phyloP scores from a whole-genome alignment of 192 early-diverging fungal genomes.

The Coemansia sp. region DNA sequence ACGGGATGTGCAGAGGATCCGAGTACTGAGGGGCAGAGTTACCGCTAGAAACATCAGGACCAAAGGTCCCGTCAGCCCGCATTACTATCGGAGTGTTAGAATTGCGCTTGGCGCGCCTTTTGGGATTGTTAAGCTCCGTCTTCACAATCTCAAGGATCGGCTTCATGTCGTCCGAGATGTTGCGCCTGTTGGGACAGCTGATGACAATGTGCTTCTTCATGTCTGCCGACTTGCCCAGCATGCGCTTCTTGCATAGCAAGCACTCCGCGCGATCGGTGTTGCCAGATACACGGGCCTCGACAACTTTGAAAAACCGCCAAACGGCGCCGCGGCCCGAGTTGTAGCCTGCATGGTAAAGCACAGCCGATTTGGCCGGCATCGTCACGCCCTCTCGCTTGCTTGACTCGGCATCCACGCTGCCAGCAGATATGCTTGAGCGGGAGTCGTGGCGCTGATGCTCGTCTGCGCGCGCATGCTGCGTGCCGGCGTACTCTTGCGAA shows the following conservation, averaged over 20 bases:
- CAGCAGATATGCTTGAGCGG: slow-evolving; percentile 17
- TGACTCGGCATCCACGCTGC: slow-evolving; percentile 6
- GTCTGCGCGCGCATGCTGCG: not conserved
- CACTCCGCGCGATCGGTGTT: slow-evolving; percentile 55
- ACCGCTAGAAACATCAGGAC: slow-evolving; percentile 10
- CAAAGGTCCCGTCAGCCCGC: slow-evolving; percentile 46
- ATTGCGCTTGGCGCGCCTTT: slow-evolving; percentile 53
- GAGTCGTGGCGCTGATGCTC: slow-evolving; percentile 11
- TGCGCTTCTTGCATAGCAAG: slow-evolving; percentile 49
- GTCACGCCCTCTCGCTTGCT: slow-evolving; percentile 25
- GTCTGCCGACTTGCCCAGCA: slow-evolving; percentile 54
- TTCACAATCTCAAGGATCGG: slow-evolving; percentile 49
- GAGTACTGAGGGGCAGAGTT: not conserved
- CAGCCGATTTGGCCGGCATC: slow-evolving; percentile 40
- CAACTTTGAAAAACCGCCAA: slow-evolving; percentile 51
- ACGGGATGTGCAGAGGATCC: not conserved
- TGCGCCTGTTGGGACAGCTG: slow-evolving; percentile 35
- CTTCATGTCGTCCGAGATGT: slow-evolving; percentile 42
- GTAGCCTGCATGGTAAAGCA: slow-evolving; percentile 46
- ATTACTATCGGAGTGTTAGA: slow-evolving; percentile 44
- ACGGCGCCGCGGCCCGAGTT: slow-evolving; percentile 51
- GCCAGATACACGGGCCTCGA: slow-evolving; percentile 49
- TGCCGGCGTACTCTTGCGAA: slow-evolving; percentile 4
- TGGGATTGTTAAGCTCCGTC: slow-evolving; percentile 50
- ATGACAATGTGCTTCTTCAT: slow-evolving; percentile 54